phyloP scores from a whole-genome alignment of 73 alveolate genomes.

The Symbiodinium pilosum region DNA sequence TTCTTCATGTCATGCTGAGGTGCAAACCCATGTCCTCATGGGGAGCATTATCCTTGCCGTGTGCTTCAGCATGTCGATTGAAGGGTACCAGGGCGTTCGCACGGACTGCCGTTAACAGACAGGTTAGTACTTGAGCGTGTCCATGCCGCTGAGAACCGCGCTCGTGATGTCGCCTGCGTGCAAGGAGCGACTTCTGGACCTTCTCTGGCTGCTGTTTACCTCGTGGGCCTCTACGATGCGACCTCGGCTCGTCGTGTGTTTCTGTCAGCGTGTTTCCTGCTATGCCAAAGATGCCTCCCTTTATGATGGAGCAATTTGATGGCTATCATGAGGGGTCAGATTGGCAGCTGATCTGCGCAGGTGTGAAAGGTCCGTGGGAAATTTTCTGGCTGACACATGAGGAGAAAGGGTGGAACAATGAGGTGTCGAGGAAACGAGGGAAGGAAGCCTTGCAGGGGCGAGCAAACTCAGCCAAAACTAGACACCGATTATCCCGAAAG shows the following conservation, averaged over 20 bases:
- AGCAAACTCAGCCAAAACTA: too few species aligned
- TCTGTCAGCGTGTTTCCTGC: too few species aligned
- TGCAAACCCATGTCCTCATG: conserved; percentile 72
- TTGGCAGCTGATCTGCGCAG: too few species aligned
- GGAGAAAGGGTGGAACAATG: too few species aligned
- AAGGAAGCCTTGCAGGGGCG: too few species aligned
- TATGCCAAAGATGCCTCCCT: too few species aligned
- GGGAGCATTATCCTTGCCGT: conserved; percentile 71
- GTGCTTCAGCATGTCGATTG: conserved; percentile 86
- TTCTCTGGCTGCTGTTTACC: conserved; percentile 55
- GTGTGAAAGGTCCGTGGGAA: too few species aligned
- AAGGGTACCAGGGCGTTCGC: conserved; percentile 57
- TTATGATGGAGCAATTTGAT: too few species aligned
- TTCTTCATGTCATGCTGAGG: background rate
- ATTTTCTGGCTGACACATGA: too few species aligned
- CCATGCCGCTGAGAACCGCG: background rate
- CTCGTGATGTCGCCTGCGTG: background rate
- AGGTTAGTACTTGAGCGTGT: background rate
- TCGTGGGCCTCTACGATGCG: conserved; percentile 73
- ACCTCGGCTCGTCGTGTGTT: background rate
- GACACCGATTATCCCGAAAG: too few species aligned
- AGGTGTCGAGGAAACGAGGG: too few species aligned
- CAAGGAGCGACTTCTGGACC: conserved; percentile 36
- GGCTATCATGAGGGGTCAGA: too few species aligned
- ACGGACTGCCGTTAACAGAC: conserved; percentile 3